Percentiles rank a stretch among this genome's conserved stretches.
Conservation (phyloP, 768 basidiomycete genomes). For the Naganishia vaughanmartiniae region DNA sequence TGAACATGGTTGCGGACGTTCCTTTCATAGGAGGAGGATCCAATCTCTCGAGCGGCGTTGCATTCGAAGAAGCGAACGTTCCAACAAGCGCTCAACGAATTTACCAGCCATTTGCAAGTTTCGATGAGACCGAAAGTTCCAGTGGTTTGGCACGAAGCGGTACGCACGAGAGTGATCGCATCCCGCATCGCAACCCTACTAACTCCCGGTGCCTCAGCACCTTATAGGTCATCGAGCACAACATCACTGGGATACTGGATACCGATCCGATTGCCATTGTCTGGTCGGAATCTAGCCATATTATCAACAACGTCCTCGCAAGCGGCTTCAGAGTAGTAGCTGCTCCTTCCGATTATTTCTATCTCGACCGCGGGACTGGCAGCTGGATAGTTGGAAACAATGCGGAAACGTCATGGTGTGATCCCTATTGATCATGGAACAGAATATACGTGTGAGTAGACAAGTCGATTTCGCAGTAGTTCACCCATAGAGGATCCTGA, state of each 20-base stretch:
- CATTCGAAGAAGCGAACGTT: constrained; percentile 59
- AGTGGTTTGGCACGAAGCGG: constrained; percentile 83
- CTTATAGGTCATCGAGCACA: neutral
- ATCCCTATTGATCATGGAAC: constrained; percentile 78
- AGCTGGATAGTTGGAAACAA: constrained; percentile 58
- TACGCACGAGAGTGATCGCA: constrained; percentile 39
- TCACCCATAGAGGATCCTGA: neutral
- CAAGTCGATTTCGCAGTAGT: neutral
- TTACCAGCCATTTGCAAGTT: constrained; percentile 63
- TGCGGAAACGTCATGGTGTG: constrained; percentile 59
- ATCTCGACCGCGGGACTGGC: constrained; percentile 74
- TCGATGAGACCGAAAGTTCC: constrained; percentile 69
- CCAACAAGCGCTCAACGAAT: constrained; percentile 64
- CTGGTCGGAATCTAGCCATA: constrained; percentile 53
- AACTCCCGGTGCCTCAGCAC: too few species aligned
- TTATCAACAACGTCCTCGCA: constrained; percentile 62
- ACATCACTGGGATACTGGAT: neutral
- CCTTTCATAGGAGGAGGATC: constrained; percentile 55
- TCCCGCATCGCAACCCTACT: neutral
- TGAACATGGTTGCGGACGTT: too few species aligned
- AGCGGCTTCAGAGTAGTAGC: constrained; percentile 67
- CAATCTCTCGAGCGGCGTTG: constrained; percentile 61
- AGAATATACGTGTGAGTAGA: constrained; percentile 55
- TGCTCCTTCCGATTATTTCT: constrained; percentile 72
- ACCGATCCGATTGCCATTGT: neutral